A percentile compares a stretch with the other conserved stretches of the same genome.
Conservation (phyloP, 352 stramenopile genomes). For the Globisporangium nagaii region DNA sequence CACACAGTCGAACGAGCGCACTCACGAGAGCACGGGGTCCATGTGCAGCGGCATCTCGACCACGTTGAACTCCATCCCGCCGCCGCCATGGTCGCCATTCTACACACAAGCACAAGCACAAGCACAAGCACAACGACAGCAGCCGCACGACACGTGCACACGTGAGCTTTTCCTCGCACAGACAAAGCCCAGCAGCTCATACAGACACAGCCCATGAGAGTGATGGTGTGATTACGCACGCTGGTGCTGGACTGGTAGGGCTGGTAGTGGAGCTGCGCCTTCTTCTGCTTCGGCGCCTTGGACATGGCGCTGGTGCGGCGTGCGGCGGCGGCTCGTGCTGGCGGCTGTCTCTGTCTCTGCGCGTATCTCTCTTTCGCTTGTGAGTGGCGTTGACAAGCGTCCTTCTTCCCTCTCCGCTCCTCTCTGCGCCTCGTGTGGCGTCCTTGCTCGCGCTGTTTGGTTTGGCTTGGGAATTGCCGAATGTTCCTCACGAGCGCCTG, state of each 20-base stretch:
- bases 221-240: slow-evolving; percentile 16
- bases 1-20: neutral
- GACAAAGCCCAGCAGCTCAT: neutral
- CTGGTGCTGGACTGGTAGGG: slow-evolving; percentile 51
- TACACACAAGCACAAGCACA: neutral
- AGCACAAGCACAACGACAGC: neutral
- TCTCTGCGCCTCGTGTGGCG: too few relatives aligned
- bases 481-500: too few relatives aligned
- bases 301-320: slow-evolving; percentile 65
- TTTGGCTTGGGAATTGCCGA: too few relatives aligned
- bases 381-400: too few relatives aligned
- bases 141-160: too few relatives aligned
- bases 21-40: slow-evolving; percentile 71
- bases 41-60: slow-evolving; percentile 49
- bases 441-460: too few relatives aligned
- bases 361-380: neutral
- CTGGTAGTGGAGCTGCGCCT: slow-evolving; percentile 70
- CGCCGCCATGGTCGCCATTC: slow-evolving; percentile 17
- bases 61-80: slow-evolving; percentile 41
- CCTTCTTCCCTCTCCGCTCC: too few relatives aligned
- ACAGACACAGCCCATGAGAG: neutral
- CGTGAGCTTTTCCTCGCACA: too few relatives aligned
- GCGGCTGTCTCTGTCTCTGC: neutral
- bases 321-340: too few relatives aligned
- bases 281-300: slow-evolving; percentile 76